Evolutionary conservation across 75 land plant genomes (phyloP), one percentile per base, ranked within the genome.

Genomic region (Selaginella tamariscina): DNA sequence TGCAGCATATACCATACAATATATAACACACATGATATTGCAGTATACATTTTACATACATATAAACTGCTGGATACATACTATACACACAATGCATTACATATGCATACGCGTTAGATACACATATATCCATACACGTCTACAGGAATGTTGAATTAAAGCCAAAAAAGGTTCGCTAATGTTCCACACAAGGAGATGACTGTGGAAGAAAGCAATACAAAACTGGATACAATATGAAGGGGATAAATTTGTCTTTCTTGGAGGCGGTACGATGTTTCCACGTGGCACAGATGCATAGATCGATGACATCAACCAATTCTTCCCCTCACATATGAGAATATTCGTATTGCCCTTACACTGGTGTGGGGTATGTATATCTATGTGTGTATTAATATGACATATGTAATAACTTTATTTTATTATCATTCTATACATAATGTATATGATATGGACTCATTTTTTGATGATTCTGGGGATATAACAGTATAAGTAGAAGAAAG

Each of bases 191-290:
- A 59, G 26, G 62, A 59, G 21, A 8, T 59, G 8, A 59, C 62
- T 5, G 21, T 26, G 62, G 21, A 27, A n/a, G 62, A 59, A 59
- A n/a, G 26, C 24, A 5, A 21, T 59, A 5, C 26, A 23, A 23
- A 59, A 59, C 62, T 26, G 62, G 62, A 59, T 59, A 8, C 62
- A 59, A n/a, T 59, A 59, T n/a, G 62, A 59, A n/a, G 62, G 62
- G 9, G 62, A 59, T 26, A 59, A n/a, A n/a, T 59, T 59, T 21
- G 2, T 23, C 24, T 59, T 59, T 26, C 62, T 21, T 2, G 62
- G 62, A 9, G 62, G 62, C 21, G 62, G 62, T 9, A 59, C 62
- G 8, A 59, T 59, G 62, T 59, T 59, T 59, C 62, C 62, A 9
- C 62, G 62, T n/a, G 62, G 62, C n/a, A n/a, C 49, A 2, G 62